Evolutionary conservation across 805 yeast species (phyloP).

Genomic region (Kodamaea hsintzibuensis): DNA sequence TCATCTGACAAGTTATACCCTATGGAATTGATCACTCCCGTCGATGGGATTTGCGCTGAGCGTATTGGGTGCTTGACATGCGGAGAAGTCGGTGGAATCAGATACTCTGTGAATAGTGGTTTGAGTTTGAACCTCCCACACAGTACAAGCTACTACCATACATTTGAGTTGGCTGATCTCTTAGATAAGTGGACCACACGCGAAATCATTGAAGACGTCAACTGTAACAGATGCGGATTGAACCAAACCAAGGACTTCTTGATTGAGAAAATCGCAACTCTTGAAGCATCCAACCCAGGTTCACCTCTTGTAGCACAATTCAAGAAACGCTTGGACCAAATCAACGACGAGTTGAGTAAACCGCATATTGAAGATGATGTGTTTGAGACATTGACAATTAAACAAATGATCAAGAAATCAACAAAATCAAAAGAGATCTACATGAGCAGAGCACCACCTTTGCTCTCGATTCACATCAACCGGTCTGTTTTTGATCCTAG

Average conservation of each 20-base stretch:
- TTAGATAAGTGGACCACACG: slow-evolving; percentile 70
- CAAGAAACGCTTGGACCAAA: slow-evolving; percentile 27
- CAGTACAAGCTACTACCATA: slow-evolving; percentile 37
- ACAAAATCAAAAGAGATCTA: slow-evolving; percentile 82
- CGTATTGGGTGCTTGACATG: slow-evolving; percentile 88
- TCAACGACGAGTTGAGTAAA: slow-evolving; percentile 52
- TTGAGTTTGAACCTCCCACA: slow-evolving; percentile 67
- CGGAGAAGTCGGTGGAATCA: slow-evolving; percentile 92
- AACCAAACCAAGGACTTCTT: slow-evolving; percentile 57
- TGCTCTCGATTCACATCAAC: slow-evolving; percentile 83
- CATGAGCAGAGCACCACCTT: slow-evolving; percentile 79
- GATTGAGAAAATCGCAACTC: slow-evolving; percentile 31
- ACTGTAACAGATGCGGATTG: slow-evolving; percentile 91
- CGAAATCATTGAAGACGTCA: slow-evolving; percentile 89
- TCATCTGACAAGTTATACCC: slow-evolving; percentile 49
- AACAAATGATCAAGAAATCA: slow-evolving; percentile 70
- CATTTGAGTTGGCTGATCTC: slow-evolving; percentile 48
- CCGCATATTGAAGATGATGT: slow-evolving; percentile 79
- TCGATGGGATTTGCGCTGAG: slow-evolving; percentile 86
- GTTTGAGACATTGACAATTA: slow-evolving; percentile 70
- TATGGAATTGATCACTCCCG: slow-evolving; percentile 74
- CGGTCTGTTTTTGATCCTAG: slow-evolving; percentile 90
- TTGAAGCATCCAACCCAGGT: slow-evolving; percentile 38
- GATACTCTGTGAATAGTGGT: slow-evolving; percentile 78
- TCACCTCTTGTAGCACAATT: slow-evolving; percentile 33